These are phyloP conservation scores for Kuraishia molischiana DNA, from an alignment of 805 yeast species.

Conservation along the genomic window DNA sequence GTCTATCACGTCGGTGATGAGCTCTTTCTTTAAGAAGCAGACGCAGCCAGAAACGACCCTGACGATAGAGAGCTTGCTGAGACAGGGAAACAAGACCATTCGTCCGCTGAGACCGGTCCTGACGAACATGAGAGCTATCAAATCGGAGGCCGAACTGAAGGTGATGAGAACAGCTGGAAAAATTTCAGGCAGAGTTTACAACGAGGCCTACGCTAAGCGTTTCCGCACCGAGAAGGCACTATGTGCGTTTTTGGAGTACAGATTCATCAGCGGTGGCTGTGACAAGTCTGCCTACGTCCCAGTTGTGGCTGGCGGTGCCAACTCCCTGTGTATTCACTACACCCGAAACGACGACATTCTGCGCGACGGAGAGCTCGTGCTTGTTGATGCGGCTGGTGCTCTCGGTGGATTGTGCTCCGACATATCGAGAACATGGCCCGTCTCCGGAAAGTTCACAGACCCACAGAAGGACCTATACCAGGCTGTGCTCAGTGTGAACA, in stretches of 20 bases:
- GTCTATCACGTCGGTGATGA: constrained; percentile 11
- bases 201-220: constrained; percentile 63
- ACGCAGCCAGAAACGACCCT: constrained; percentile 8
- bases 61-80: constrained; percentile 14
- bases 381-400: constrained; percentile 93
- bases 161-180: constrained; percentile 78
- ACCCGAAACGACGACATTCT: constrained; percentile 84
- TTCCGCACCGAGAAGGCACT: constrained; percentile 70
- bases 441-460: constrained; percentile 57
- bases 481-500: constrained; percentile 79
- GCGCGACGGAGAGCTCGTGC: constrained; percentile 68
- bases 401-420: constrained; percentile 94
- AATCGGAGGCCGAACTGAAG: constrained; percentile 66
- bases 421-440: constrained; percentile 96
- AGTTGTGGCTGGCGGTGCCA: constrained; percentile 90
- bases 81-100: constrained; percentile 24
- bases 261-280: constrained; percentile 82
- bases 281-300: constrained; percentile 88
- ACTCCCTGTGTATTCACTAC: constrained; percentile 88
- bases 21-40: constrained; percentile 2
- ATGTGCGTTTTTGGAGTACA: constrained; percentile 71
- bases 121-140: constrained; percentile 50
- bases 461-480: constrained; percentile 84
- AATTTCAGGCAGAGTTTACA: constrained; percentile 76
- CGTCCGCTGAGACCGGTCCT: constrained; percentile 32